Conservation (phyloP, 129 eudicot species). For the Silybum marianum region DNA sequence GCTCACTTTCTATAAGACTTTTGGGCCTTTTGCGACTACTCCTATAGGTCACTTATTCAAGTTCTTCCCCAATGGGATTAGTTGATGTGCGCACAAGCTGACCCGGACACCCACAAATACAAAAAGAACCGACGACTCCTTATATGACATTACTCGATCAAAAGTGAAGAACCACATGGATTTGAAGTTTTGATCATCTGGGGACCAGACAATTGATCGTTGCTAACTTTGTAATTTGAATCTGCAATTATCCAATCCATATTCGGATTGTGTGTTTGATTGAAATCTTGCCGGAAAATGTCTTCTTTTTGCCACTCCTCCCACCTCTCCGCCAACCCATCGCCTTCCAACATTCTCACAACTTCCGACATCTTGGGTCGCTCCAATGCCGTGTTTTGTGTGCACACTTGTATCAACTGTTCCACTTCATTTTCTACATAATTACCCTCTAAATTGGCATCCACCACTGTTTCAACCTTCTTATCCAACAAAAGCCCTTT, state of each 20-base stretch:
- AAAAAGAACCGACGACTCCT: too few relatives aligned
- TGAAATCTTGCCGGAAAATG: slow-evolving; percentile 46
- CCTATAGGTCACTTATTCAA: too few relatives aligned
- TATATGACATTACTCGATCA: too few relatives aligned
- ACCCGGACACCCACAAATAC: too few relatives aligned
- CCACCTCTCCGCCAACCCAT: slow-evolving; percentile 78
- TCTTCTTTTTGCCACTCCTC: slow-evolving; percentile 79
- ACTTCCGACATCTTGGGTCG: slow-evolving; percentile 93
- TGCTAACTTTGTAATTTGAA: slow-evolving; percentile 54
- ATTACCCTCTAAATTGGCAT: slow-evolving; percentile 59
- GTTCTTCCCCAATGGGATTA: too few relatives aligned
- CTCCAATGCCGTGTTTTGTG: slow-evolving; percentile 52
- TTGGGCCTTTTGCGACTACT: too few relatives aligned
- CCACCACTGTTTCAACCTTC: slow-evolving; percentile 68
- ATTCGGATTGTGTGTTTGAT: slow-evolving; percentile 32
- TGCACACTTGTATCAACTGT: slow-evolving; percentile 72
- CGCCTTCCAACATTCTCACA: slow-evolving; percentile 90
- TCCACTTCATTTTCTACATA: slow-evolving; percentile 61
- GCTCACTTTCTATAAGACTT: too few relatives aligned
- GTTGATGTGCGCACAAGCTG: too few relatives aligned
- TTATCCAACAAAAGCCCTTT: slow-evolving; percentile 69
- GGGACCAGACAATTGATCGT: slow-evolving; percentile 73
- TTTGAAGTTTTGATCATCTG: slow-evolving; percentile 40
- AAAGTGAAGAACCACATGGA: too few relatives aligned
- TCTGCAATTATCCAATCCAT: slow-evolving; percentile 46